Percentiles rank a stretch among this genome's conserved stretches.
phyloP scores from a whole-genome alignment of 352 stramenopile species.

The Globisporangium irregulare region DNA sequence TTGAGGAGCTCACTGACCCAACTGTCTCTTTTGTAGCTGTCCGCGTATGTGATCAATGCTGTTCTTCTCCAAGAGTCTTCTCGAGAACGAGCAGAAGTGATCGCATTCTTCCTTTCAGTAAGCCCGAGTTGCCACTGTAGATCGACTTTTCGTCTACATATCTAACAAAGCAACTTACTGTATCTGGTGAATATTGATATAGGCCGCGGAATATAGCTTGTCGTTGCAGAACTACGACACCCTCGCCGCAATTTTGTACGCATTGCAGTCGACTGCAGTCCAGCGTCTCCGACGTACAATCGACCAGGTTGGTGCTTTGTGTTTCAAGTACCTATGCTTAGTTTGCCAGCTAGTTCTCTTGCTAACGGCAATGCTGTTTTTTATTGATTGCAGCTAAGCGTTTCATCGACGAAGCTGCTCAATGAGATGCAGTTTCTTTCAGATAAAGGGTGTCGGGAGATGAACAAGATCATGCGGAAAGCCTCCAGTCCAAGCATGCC shows the following conservation, averaged over 20 bases:
- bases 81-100: constrained; percentile 64
- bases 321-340: background rate
- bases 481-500: constrained; percentile 75
- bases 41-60: constrained; percentile 79
- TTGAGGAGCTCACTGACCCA: background rate
- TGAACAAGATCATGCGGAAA: constrained; percentile 84
- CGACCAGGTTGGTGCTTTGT: constrained; percentile 49
- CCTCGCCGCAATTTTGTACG: constrained; percentile 81
- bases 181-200: background rate
- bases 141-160: background rate
- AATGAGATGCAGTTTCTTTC: constrained; percentile 79
- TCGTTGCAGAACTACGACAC: constrained; percentile 82
- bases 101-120: constrained; percentile 80
- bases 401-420: constrained; percentile 64
- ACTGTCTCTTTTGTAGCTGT: constrained; percentile 38
- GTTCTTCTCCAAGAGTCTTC: constrained; percentile 67
- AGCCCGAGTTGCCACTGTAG: background rate
- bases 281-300: constrained; percentile 75
- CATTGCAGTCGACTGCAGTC: constrained; percentile 83
- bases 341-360: background rate
- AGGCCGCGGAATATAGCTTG: constrained; percentile 71
- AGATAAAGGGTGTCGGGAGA: constrained; percentile 80
- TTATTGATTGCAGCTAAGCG: constrained; percentile 38
- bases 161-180: background rate
- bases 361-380: background rate